A percentile compares a stretch with the other conserved stretches of the same genome.
phyloP scores from a whole-genome alignment of 768 basidiomycete genomes.

The Asterophora lycoperdoides region DNA sequence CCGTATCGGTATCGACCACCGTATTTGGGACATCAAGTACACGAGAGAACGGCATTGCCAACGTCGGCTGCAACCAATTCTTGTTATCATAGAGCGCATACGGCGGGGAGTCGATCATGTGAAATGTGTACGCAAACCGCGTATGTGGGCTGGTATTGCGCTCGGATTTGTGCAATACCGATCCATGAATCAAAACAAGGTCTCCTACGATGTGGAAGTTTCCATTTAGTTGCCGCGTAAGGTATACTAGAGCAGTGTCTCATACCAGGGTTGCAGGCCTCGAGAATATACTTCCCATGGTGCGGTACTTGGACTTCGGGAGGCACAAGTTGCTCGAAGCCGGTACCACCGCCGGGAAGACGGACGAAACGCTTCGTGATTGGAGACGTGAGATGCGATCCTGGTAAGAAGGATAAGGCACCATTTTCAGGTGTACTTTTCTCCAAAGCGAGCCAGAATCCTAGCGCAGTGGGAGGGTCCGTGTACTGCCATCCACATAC shows the following conservation, averaged over 20 bases:
- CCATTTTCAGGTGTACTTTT: conserved; percentile 80
- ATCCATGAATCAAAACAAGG: conserved; percentile 90
- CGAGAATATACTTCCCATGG: conserved; percentile 54
- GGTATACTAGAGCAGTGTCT: neutral
- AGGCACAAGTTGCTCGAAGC: conserved; percentile 63
- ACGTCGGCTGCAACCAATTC: conserved; percentile 94
- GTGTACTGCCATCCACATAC: conserved; percentile 60
- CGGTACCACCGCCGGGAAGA: conserved; percentile 71
- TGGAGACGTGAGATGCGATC: conserved; percentile 74
- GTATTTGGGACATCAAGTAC: conserved; percentile 33
- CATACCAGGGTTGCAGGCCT: conserved; percentile 70
- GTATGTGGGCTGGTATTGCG: conserved; percentile 77
- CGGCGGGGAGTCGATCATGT: conserved; percentile 81
- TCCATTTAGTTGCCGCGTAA: neutral
- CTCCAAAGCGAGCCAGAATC: conserved; percentile 96
- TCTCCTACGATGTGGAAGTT: conserved; percentile 50
- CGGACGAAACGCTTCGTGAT: conserved; percentile 87
- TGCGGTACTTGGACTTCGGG: conserved; percentile 29
- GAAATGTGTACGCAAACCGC: conserved; percentile 94
- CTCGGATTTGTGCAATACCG: conserved; percentile 89
- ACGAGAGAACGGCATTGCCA: conserved; percentile 74
- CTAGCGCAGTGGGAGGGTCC: conserved; percentile 84
- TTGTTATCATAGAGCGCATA: conserved; percentile 76
- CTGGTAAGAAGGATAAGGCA: conserved; percentile 84
- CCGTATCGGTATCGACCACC: neutral